Conservation (phyloP, 2,329 filamentous ascomycete species). For the Monosporascus sp. region DNA sequence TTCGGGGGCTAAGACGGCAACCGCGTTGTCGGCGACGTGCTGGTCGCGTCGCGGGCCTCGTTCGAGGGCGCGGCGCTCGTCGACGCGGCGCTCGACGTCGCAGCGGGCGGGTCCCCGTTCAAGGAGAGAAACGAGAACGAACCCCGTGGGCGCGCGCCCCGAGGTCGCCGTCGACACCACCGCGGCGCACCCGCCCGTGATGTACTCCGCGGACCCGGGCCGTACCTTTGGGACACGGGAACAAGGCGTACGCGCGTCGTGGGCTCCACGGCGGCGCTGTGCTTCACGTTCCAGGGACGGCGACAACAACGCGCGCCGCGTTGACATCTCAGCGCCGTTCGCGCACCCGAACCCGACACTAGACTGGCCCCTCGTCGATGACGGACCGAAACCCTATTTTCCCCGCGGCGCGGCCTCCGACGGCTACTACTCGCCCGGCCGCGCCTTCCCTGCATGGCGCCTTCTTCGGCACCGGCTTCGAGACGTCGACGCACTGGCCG, state of each 20-base stretch:
- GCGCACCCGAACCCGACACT: slow-evolving; percentile 31
- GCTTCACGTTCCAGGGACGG: slow-evolving; percentile 28
- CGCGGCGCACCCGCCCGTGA: too few species aligned
- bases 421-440: slow-evolving; percentile 28
- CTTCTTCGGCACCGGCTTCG: slow-evolving; percentile 25
- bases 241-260: slow-evolving; percentile 27
- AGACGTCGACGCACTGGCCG: slow-evolving; percentile 4
- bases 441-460: slow-evolving; percentile 38
- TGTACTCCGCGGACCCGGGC: too few species aligned
- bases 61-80: slow-evolving; percentile 19
- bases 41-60: slow-evolving; percentile 6
- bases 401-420: slow-evolving; percentile 27
- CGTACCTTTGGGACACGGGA: too few species aligned
- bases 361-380: slow-evolving; percentile 25
- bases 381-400: slow-evolving; percentile 30
- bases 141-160: too few species aligned
- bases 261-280: slow-evolving; percentile 30
- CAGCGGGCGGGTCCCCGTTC: slow-evolving; percentile 31
- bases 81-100: slow-evolving; percentile 34
- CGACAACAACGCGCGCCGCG: slow-evolving; percentile 16
- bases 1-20: slow-evolving; percentile 33
- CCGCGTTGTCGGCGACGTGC: slow-evolving; percentile 24
- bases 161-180: too few species aligned
- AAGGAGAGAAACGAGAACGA: not conserved
- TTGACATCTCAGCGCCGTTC: slow-evolving; percentile 37